Percentiles rank a stretch among this genome's conserved stretches.
phyloP scores from a whole-genome alignment of 345 rosid genomes.

The Gossypium bickii region DNA sequence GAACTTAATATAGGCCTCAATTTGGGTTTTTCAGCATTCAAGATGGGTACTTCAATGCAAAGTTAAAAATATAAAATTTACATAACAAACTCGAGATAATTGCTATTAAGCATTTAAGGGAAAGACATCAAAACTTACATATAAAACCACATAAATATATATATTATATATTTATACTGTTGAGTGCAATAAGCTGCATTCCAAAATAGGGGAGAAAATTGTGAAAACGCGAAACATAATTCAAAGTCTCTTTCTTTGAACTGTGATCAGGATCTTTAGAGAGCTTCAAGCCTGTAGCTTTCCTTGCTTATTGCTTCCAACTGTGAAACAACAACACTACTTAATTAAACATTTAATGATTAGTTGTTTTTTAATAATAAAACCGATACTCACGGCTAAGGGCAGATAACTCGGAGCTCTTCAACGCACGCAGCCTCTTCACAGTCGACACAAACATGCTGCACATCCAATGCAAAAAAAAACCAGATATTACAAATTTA shows the following conservation, averaged over 20 bases:
- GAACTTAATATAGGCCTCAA: not conserved
- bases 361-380: not conserved
- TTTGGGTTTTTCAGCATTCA: not conserved
- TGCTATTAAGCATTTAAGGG: not conserved
- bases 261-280: slow-evolving; percentile 22
- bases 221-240: slow-evolving; percentile 22
- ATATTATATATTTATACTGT: not conserved
- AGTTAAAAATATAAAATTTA: not conserved
- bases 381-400: slow-evolving; percentile 33
- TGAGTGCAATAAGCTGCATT: slow-evolving; percentile 21
- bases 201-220: slow-evolving; percentile 21
- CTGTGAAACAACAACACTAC: slow-evolving; percentile 20
- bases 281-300: slow-evolving; percentile 22
- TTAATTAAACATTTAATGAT: not conserved
- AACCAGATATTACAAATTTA: not conserved
- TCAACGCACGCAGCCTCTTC: slow-evolving; percentile 87
- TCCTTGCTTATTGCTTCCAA: slow-evolving; percentile 39
- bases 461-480: slow-evolving; percentile 14
- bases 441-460: slow-evolving; percentile 93
- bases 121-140: slow-evolving; percentile 18
- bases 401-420: slow-evolving; percentile 65
- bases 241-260: slow-evolving; percentile 17
- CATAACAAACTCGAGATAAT: not conserved
- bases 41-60: not conserved
- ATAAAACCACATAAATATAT: slow-evolving; percentile 11